Conservation (phyloP, 441 rosid genomes). For the Lepidium campestre region DNA sequence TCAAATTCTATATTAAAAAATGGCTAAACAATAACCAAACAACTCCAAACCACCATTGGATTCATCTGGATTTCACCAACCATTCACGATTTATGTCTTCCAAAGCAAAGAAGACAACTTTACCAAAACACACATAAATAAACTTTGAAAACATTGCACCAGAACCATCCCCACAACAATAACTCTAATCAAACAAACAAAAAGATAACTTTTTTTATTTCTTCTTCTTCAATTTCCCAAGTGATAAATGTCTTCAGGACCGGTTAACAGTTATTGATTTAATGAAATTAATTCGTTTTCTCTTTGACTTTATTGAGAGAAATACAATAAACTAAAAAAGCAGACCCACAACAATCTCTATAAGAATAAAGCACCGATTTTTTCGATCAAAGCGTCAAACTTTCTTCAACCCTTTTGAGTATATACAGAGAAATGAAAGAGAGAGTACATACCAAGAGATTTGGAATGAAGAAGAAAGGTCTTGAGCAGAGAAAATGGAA, state of each 20-base stretch:
- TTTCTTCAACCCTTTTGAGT: background rate
- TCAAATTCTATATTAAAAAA: slow-evolving; percentile 5
- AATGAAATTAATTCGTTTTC: background rate
- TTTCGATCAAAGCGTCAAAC: slow-evolving; percentile 9
- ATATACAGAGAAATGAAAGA: background rate
- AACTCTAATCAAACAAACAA: background rate
- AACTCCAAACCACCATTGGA: slow-evolving; percentile 5
- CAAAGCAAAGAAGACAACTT: slow-evolving; percentile 10
- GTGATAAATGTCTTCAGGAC: no score
- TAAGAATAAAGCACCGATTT: slow-evolving; percentile 4
- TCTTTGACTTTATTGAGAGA: background rate
- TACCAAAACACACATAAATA: slow-evolving; percentile 6
- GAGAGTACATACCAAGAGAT: background rate
- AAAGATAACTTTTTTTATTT: background rate
- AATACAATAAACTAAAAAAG: background rate
- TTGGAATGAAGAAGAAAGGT: slow-evolving; percentile 15
- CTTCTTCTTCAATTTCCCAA: no score
- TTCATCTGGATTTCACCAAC: slow-evolving; percentile 9
- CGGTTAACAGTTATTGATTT: no score
- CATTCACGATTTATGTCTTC: slow-evolving; percentile 12
- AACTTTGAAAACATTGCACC: background rate
- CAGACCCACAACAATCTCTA: slow-evolving; percentile 17
- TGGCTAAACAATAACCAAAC: slow-evolving; percentile 7
- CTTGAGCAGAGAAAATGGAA: slow-evolving; percentile 8
- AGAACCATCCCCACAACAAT: slow-evolving; percentile 12